Conservation (phyloP, 495 filamentous ascomycete genomes). For the Neurospora cerealis region DNA sequence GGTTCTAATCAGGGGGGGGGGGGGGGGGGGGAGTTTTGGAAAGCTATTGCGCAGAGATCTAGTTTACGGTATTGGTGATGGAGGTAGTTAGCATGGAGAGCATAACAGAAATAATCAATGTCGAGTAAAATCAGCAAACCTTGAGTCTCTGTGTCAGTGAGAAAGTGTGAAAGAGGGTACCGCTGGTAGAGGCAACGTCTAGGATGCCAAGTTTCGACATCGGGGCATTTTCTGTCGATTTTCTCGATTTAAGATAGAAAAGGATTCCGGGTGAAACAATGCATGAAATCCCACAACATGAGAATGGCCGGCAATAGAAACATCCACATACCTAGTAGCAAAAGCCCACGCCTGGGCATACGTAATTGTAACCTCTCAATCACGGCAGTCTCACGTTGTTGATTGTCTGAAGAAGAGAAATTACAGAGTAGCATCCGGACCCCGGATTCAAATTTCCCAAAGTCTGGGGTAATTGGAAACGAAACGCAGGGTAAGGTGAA, state of each 20-base stretch:
- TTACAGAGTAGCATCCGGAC: constrained; percentile 7
- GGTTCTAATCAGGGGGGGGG: constrained; percentile 35
- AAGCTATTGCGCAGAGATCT: background rate
- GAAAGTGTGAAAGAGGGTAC: background rate
- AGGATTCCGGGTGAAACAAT: background rate
- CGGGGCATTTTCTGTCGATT: background rate
- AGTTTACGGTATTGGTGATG: background rate
- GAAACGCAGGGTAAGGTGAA: background rate
- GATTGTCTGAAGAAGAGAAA: background rate
- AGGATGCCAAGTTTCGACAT: background rate
- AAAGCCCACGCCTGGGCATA: background rate
- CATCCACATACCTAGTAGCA: background rate
- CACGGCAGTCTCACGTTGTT: background rate
- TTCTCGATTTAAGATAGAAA: background rate
- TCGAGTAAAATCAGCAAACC: background rate
- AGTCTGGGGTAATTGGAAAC: background rate
- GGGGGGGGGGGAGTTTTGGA: too few species aligned
- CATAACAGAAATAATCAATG: background rate
- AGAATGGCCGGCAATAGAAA: background rate
- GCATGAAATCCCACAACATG: background rate
- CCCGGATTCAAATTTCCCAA: background rate
- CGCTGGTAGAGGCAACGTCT: background rate
- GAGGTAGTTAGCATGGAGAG: background rate
- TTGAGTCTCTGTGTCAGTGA: background rate
- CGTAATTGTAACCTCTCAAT: background rate